phyloP scores from a whole-genome alignment of 2,329 filamentous ascomycete species.

The Cordyceps sp. region DNA sequence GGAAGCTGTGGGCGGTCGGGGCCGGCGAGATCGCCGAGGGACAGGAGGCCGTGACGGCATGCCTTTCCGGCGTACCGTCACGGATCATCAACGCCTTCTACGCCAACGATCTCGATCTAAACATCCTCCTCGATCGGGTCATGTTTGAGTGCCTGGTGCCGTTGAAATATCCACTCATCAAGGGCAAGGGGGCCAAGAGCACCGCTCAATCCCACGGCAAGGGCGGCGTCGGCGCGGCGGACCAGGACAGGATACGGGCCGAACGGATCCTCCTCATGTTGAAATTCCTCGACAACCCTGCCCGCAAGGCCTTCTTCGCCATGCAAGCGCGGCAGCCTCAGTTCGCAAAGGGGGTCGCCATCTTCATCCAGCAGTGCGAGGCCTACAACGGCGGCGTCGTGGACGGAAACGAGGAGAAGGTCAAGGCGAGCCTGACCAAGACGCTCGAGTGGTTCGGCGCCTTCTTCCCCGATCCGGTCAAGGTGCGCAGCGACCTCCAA shows the following conservation, averaged over 20 bases:
- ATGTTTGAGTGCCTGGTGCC: constrained; percentile 82
- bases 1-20: constrained; percentile 85
- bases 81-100: constrained; percentile 80
- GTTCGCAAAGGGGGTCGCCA: constrained; percentile 54
- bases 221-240: constrained; percentile 29
- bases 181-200: constrained; percentile 43
- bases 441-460: constrained; percentile 58
- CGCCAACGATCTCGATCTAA: constrained; percentile 75
- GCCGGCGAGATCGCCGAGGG: constrained; percentile 72
- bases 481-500: constrained; percentile 61
- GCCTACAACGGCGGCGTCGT: constrained; percentile 78
- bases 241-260: constrained; percentile 62
- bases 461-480: constrained; percentile 58
- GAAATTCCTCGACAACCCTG: constrained; percentile 57
- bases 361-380: constrained; percentile 75
- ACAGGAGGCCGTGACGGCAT: constrained; percentile 55
- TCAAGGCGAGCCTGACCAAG: constrained; percentile 54
- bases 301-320: constrained; percentile 77
- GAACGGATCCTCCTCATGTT: constrained; percentile 74
- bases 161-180: constrained; percentile 60
- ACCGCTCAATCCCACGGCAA: constrained; percentile 34
- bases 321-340: constrained; percentile 65
- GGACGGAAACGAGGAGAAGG: constrained; percentile 50
- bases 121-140: constrained; percentile 67
- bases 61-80: constrained; percentile 70